phyloP scores from a whole-genome alignment of 2,329 filamentous ascomycete species.

The Hymenoscyphus fraxineus region DNA sequence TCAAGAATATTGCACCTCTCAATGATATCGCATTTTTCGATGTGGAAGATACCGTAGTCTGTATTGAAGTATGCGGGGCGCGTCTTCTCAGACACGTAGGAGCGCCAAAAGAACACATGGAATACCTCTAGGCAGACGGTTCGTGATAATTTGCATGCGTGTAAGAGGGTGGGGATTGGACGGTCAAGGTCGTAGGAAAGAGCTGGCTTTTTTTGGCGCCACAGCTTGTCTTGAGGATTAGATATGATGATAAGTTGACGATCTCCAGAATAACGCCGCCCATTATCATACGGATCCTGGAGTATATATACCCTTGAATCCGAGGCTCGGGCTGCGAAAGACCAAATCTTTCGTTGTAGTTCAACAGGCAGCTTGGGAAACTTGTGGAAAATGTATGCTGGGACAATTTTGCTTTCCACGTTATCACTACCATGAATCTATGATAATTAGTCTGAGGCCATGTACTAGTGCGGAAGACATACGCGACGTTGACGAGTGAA shows the following conservation, averaged over 20 bases:
- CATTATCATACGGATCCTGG: too few relatives aligned
- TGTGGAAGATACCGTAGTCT: not conserved
- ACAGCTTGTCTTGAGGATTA: not conserved
- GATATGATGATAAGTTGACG: not conserved
- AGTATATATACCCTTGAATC: not conserved
- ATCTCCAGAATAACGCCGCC: too few relatives aligned
- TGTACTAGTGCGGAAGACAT: not conserved
- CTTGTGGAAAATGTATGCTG: not conserved
- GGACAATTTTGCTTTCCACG: not conserved
- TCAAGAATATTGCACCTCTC: too few relatives aligned
- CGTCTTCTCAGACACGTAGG: not conserved
- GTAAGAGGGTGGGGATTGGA: not conserved
- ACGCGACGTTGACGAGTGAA: not conserved
- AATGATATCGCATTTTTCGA: not conserved
- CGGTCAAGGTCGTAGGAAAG: not conserved
- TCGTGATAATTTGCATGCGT: not conserved
- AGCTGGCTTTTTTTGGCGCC: not conserved
- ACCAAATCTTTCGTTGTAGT: not conserved
- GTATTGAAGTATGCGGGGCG: not conserved
- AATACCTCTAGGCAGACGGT: not conserved
- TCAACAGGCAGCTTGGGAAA: not conserved
- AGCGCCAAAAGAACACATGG: not conserved
- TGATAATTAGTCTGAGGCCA: not conserved
- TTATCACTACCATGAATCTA: not conserved
- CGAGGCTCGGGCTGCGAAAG: not conserved